phyloP scores from a whole-genome alignment of 345 rosid species.

The Eucalyptus marginata region DNA sequence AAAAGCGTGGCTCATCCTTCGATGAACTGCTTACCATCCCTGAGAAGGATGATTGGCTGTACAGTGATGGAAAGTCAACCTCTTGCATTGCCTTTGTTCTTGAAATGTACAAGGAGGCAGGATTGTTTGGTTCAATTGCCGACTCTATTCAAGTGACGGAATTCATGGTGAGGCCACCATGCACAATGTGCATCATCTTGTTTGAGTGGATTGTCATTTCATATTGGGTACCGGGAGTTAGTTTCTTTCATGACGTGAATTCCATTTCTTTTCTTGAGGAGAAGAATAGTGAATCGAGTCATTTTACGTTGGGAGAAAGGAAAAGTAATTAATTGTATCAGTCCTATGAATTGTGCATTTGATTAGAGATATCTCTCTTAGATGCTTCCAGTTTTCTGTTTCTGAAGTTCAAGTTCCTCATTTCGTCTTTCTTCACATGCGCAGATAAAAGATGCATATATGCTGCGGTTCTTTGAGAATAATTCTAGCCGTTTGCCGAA shows the following conservation, averaged over 20 bases:
- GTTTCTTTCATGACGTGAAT: not conserved
- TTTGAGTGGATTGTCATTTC: not conserved
- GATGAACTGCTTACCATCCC: slow-evolving; percentile 79
- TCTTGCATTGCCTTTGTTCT: slow-evolving; percentile 87
- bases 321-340: not conserved
- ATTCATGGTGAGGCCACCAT: slow-evolving; percentile 55
- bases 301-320: not conserved
- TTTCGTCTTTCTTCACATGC: slow-evolving; percentile 15
- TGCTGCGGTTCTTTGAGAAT: slow-evolving; percentile 58
- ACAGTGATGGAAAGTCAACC: slow-evolving; percentile 89
- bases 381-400: not conserved
- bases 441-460: slow-evolving; percentile 60
- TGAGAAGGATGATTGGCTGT: slow-evolving; percentile 90
- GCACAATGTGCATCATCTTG: not conserved
- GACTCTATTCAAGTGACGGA: slow-evolving; percentile 82
- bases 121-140: slow-evolving; percentile 64
- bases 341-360: not conserved
- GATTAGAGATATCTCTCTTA: not conserved
- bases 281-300: not conserved
- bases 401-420: not conserved
- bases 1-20: slow-evolving; percentile 9
- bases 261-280: not conserved
- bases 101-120: slow-evolving; percentile 95
- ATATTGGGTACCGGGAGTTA: not conserved
- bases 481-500: slow-evolving; percentile 73